Evolutionary conservation across 2,329 filamentous ascomycete species (phyloP).

Genomic region (Colletotrichum plurivorum): DNA sequence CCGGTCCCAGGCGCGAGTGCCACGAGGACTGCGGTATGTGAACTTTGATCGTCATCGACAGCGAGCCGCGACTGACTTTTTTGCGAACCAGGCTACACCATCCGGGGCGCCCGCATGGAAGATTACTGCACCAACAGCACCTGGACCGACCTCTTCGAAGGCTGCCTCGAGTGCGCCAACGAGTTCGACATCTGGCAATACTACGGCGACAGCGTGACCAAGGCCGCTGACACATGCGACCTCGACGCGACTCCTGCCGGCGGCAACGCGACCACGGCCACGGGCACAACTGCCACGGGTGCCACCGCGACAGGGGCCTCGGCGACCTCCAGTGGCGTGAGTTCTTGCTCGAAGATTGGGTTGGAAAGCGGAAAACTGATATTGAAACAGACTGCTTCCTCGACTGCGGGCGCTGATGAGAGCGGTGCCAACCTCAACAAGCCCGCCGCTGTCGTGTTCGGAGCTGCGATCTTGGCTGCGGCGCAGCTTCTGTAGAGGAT

Average conservation of each 20-base stretch:
- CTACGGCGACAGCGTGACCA: constrained; percentile 55
- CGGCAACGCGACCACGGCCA: constrained; percentile 3
- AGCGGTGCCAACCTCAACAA: background rate
- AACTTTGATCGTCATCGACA: no score
- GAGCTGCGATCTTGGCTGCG: constrained; percentile 1
- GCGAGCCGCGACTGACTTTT: background rate
- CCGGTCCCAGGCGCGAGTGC: constrained; percentile 46
- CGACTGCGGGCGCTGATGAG: background rate
- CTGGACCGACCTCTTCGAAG: constrained; percentile 56
- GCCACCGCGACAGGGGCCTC: background rate
- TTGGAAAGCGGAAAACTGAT: background rate
- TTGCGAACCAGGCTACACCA: constrained; percentile 46
- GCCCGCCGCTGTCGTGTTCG: background rate
- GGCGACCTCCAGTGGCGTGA: constrained; percentile 3
- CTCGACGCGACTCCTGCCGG: constrained; percentile 30
- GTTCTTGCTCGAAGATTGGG: background rate
- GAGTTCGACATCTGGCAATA: constrained; percentile 60
- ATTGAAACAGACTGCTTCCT: background rate
- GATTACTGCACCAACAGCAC: constrained; percentile 54
- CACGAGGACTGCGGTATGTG: constrained; percentile 61
- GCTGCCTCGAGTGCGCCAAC: constrained; percentile 59
- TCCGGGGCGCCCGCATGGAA: constrained; percentile 51
- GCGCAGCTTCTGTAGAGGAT: background rate
- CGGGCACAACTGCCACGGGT: background rate
- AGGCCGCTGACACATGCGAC: constrained; percentile 49